Evolutionary conservation across 2,329 filamentous ascomycete species (phyloP).

Genomic region (Podosphaera leucotricha): DNA sequence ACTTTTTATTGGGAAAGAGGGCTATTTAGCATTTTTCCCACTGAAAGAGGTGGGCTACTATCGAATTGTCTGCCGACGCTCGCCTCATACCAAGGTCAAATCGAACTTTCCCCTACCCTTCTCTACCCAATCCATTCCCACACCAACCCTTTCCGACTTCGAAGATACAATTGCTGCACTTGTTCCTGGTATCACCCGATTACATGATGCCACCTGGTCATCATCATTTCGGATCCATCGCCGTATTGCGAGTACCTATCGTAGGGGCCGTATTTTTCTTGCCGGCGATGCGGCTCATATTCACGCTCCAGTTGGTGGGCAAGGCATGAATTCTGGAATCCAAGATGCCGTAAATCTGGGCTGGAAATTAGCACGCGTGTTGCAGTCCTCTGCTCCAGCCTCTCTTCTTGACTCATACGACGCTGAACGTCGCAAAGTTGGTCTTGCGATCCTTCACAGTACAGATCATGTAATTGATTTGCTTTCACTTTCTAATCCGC

Average conservation of each 20-base stretch:
- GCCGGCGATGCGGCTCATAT: constrained; percentile 31
- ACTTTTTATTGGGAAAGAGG: constrained; percentile 14
- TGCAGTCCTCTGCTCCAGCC: constrained; percentile 24
- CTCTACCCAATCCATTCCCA: background rate
- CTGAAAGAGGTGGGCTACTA: constrained; percentile 9
- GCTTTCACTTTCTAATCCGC: constrained; percentile 17
- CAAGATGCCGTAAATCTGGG: constrained; percentile 38
- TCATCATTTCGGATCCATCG: constrained; percentile 23
- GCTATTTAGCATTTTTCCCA: constrained; percentile 16
- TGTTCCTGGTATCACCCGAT: constrained; percentile 8
- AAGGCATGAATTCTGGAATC: constrained; percentile 31
- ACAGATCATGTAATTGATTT: constrained; percentile 21
- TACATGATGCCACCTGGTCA: constrained; percentile 19
- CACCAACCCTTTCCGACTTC: constrained; percentile 14
- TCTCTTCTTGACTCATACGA: constrained; percentile 35
- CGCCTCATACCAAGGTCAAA: no score
- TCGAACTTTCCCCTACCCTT: constrained; percentile 6
- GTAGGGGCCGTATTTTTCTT: constrained; percentile 25
- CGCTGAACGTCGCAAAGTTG: constrained; percentile 33
- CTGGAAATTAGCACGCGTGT: constrained; percentile 27
- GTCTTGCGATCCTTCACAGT: constrained; percentile 9
- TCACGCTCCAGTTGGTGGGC: constrained; percentile 37
- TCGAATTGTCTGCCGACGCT: constrained; percentile 13
- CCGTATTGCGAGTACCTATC: constrained; percentile 20
- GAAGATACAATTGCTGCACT: constrained; percentile 13